Conservation (phyloP, 345 rosid genomes). For the Abelmoschus esculentus region DNA sequence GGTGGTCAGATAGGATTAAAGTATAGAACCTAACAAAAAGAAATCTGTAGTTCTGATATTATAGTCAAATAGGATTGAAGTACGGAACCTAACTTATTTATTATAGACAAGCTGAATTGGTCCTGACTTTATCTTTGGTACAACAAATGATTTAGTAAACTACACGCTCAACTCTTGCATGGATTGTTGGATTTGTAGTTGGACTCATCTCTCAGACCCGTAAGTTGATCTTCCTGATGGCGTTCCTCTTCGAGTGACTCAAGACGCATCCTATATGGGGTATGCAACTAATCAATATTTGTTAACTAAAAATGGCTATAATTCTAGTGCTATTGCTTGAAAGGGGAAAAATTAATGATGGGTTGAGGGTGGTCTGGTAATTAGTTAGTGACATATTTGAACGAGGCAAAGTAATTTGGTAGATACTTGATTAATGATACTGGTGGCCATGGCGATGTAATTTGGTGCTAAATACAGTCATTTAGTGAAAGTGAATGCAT, state of each 20-base stretch:
- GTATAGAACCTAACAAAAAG: not conserved
- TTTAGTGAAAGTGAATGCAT: not conserved
- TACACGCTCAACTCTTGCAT: slow-evolving; percentile 4
- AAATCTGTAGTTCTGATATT: not conserved
- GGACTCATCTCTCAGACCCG: slow-evolving; percentile 1
- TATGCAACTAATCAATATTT: not conserved
- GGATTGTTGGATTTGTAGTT: slow-evolving; percentile 12
- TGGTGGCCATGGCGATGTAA: not conserved
- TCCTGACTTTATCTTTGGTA: slow-evolving; percentile 3
- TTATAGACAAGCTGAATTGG: slow-evolving; percentile 7
- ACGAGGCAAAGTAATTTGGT: not conserved
- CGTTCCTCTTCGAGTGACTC: slow-evolving; percentile 1
- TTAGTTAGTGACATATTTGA: not conserved
- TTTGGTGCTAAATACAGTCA: not conserved
- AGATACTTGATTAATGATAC: slow-evolving; percentile 1
- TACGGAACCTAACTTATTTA: not conserved
- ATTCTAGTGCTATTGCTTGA: not conserved
- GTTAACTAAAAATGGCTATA: not conserved
- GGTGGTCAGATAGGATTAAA: not conserved
- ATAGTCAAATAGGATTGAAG: not conserved
- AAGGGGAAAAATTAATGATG: slow-evolving; percentile 2
- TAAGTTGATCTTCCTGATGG: not conserved
- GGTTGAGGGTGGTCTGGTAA: not conserved
- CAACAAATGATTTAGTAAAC: not conserved
- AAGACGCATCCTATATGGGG: slow-evolving; percentile 2